Percentiles rank a stretch among this genome's conserved stretches.
Evolutionary conservation across 1,284 basidiomycete species (phyloP).

Genomic region (Ustilago hordei): DNA sequence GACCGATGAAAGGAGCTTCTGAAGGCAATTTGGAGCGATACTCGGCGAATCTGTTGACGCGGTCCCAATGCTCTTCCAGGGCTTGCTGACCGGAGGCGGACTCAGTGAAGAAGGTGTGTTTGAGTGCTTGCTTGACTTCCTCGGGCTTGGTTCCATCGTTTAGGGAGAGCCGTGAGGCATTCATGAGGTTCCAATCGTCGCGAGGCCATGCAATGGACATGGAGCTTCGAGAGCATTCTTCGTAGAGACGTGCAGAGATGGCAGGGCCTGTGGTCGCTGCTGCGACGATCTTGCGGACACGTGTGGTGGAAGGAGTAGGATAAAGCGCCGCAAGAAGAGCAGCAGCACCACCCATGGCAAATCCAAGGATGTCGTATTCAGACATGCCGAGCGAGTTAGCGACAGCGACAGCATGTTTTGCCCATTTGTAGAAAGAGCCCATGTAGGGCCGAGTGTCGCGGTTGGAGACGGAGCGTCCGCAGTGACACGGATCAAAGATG

Average conservation of each 20-base stretch:
- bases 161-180: constrained; percentile 33
- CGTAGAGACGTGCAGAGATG: constrained; percentile 42
- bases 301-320: constrained; percentile 28
- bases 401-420: constrained; percentile 39
- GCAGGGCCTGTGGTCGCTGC: constrained; percentile 37
- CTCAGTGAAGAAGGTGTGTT: constrained; percentile 38
- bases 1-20: constrained; percentile 38
- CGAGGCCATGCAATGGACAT: constrained; percentile 48
- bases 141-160: constrained; percentile 39
- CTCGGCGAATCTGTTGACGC: constrained; percentile 41
- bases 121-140: constrained; percentile 39
- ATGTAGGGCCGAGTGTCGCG: constrained; percentile 45
- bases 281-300: constrained; percentile 40
- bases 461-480: constrained; percentile 37
- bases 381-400: constrained; percentile 31
- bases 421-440: constrained; percentile 50
- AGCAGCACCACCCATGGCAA: constrained; percentile 37
- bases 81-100: constrained; percentile 27
- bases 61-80: constrained; percentile 35
- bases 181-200: constrained; percentile 47
- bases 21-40: constrained; percentile 36
- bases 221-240: constrained; percentile 41
- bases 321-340: constrained; percentile 35
- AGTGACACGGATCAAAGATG: constrained; percentile 47
- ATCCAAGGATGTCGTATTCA: constrained; percentile 39